Percentiles rank a stretch among this genome's conserved stretches.
Conservation (phyloP, 176 grass and related monocot genomes). For the Eleusine coracana region DNA sequence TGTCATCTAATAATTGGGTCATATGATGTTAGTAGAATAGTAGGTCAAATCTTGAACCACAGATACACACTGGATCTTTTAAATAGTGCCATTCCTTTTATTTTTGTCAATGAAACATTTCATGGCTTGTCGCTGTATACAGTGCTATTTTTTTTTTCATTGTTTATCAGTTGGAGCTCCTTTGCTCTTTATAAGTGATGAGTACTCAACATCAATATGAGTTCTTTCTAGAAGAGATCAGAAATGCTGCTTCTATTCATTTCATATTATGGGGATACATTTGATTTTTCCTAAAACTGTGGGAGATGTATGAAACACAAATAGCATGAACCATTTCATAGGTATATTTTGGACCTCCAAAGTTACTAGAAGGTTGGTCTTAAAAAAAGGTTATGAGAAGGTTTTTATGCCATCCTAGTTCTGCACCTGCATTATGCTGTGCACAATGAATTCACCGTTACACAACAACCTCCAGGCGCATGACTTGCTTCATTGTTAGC, state of each 20-base stretch:
- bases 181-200: neutral
- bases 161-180: neutral
- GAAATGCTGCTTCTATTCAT: conserved; percentile 7
- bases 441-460: neutral
- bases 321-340: neutral
- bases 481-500: neutral
- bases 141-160: neutral
- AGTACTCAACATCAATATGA: neutral
- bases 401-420: neutral
- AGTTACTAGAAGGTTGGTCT: neutral
- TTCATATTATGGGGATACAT: neutral
- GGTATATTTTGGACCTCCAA: neutral
- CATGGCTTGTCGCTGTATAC: neutral
- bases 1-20: neutral
- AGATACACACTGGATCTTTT: neutral
- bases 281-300: neutral
- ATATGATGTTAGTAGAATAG: neutral
- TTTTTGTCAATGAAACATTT: neutral
- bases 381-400: neutral
- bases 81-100: neutral
- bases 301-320: neutral
- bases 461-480: neutral
- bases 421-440: neutral
- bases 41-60: neutral
- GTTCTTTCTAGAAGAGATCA: neutral